A percentile compares a stretch with the other conserved stretches of the same genome.
Conservation (phyloP, 306 rosid genomes). For the Glycine tomentella region DNA sequence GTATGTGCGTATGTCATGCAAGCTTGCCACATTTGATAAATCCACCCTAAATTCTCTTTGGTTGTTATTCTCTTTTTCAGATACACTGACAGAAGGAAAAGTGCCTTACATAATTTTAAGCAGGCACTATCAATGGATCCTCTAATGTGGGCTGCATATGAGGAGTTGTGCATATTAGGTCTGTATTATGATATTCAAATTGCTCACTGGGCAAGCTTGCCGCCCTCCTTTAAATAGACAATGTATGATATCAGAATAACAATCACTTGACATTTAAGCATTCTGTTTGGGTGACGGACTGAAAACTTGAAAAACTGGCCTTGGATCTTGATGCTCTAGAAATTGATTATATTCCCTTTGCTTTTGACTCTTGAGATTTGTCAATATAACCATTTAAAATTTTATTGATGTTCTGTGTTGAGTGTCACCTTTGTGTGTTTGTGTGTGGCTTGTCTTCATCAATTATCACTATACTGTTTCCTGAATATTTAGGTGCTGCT, state of each 20-base stretch:
- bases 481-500: conserved; percentile 74
- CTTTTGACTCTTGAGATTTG: background rate
- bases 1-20: no score
- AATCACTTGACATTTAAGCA: background rate
- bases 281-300: conserved; percentile 2
- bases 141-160: conserved; percentile 85
- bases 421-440: background rate
- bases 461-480: conserved; percentile 23
- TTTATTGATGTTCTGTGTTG: background rate
- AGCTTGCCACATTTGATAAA: no score
- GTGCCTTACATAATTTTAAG: conserved; percentile 57
- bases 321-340: background rate
- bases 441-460: background rate
- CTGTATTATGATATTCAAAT: conserved; percentile 46
- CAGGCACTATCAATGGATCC: conserved; percentile 58
- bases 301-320: background rate
- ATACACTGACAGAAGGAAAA: conserved; percentile 60
- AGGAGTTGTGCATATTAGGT: conserved; percentile 95
- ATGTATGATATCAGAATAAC: conserved; percentile 10
- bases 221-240: background rate
- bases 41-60: conserved; percentile 9
- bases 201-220: conserved; percentile 18
- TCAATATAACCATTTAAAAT: background rate
- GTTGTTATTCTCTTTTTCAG: conserved; percentile 46
- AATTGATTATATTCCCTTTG: conserved; percentile 2